phyloP scores from a whole-genome alignment of 495 filamentous ascomycete species.

The Neurospora hispaniola region DNA sequence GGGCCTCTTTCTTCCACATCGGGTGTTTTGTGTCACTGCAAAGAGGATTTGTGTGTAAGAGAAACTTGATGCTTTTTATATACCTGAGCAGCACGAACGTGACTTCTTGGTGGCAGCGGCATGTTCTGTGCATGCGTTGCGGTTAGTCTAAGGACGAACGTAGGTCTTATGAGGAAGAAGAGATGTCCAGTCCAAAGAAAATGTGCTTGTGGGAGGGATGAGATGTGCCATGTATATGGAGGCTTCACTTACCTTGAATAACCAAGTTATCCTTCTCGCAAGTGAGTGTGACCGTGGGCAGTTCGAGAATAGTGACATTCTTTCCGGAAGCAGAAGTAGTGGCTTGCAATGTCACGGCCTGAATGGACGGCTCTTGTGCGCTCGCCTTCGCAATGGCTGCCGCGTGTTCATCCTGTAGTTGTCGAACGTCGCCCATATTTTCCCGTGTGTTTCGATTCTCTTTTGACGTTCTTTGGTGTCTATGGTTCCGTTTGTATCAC shows the following conservation, averaged over 20 bases:
- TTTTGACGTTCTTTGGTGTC: not conserved
- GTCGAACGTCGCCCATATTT: not conserved
- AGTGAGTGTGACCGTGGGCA: conserved; percentile 17
- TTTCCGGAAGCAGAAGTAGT: not conserved
- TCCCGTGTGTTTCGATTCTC: not conserved
- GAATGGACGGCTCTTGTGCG: not conserved
- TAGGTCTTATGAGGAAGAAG: not conserved
- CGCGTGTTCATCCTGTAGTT: not conserved
- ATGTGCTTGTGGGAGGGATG: not conserved
- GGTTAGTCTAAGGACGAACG: not conserved
- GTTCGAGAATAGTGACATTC: conserved; percentile 10
- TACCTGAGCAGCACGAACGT: not conserved
- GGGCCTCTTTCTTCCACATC: not conserved
- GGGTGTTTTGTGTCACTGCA: not conserved
- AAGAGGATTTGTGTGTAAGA: not conserved
- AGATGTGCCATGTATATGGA: not conserved
- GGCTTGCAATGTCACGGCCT: not conserved
- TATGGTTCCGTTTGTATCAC: not conserved
- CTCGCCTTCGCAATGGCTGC: not conserved
- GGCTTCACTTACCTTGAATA: conserved; percentile 9
- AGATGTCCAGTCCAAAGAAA: not conserved
- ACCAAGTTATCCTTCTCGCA: conserved; percentile 11
- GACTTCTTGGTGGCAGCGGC: not conserved
- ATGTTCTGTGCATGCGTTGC: not conserved
- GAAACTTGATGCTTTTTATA: not conserved